Evolutionary conservation across 2,329 filamentous ascomycete species (phyloP).

Genomic region (Fusarium tanahbumbuense): DNA sequence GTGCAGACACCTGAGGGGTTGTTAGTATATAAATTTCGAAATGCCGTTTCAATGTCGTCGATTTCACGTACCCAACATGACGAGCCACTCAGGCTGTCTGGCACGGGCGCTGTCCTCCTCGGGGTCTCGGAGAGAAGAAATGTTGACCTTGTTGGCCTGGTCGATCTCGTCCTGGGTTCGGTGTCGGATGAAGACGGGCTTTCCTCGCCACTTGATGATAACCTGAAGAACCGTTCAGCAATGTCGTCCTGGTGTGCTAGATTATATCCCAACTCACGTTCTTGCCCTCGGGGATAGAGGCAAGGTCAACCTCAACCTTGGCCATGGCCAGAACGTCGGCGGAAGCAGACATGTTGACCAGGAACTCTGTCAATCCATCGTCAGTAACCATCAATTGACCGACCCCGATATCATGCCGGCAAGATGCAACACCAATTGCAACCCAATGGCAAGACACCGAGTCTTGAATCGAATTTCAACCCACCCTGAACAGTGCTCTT

Average conservation of each 20-base stretch:
- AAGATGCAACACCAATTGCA: constrained; percentile 42
- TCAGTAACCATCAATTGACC: constrained; percentile 48
- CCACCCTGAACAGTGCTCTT: constrained; percentile 98
- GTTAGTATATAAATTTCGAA: constrained; percentile 24
- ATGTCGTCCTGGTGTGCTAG: neutral
- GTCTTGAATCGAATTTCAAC: constrained; percentile 53
- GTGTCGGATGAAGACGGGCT: constrained; percentile 99
- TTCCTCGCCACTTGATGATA: constrained; percentile 99
- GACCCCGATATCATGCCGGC: constrained; percentile 11
- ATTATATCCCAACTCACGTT: constrained; percentile 74
- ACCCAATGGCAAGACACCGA: constrained; percentile 45
- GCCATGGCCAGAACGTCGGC: constrained; percentile 98
- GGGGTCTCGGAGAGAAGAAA: constrained; percentile 88
- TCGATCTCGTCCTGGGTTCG: constrained; percentile 93
- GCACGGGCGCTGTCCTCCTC: constrained; percentile 92
- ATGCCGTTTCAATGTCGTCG: neutral
- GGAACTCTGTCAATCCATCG: constrained; percentile 78
- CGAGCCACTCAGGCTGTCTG: constrained; percentile 97
- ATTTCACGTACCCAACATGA: constrained; percentile 85
- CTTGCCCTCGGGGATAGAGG: constrained; percentile 96
- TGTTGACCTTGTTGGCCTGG: constrained; percentile 89
- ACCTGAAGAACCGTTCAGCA: constrained; percentile 65
- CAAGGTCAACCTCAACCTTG: constrained; percentile 98
- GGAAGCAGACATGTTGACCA: constrained; percentile 99
- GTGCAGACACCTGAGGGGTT: constrained; percentile 86